These are phyloP conservation scores for Nitzschia palea DNA, from an alignment of 108 stramenopile genomes.

Conservation along the genomic window DNA sequence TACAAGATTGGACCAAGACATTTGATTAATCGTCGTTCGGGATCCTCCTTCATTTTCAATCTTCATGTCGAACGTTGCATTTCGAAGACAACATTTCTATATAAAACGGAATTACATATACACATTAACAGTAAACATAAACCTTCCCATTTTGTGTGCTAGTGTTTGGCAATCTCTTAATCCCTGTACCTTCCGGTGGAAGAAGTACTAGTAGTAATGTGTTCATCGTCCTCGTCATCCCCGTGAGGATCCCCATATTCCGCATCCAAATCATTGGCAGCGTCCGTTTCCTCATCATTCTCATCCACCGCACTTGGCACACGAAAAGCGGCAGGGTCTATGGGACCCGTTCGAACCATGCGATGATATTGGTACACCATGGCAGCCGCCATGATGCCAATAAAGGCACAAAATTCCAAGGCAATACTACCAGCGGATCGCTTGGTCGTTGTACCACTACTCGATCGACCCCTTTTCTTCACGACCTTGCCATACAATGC, in stretches of 20 bases:
- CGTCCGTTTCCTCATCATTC: not conserved
- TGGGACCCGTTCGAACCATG: not conserved
- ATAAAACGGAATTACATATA: too few relatives aligned
- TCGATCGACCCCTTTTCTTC: not conserved
- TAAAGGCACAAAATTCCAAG: constrained; percentile 1
- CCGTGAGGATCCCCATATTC: constrained; percentile 19
- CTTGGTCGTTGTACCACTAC: too few relatives aligned
- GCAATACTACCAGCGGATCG: not conserved
- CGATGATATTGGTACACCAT: constrained; percentile 4
- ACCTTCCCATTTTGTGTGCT: too few relatives aligned
- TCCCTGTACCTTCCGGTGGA: not conserved
- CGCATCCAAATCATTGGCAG: not conserved
- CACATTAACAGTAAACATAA: too few relatives aligned
- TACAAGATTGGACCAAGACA: too few relatives aligned
- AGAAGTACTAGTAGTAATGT: too few relatives aligned
- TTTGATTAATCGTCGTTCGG: too few relatives aligned
- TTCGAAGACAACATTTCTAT: too few relatives aligned
- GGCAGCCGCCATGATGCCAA: not conserved
- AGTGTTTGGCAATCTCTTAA: too few relatives aligned
- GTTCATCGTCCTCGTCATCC: constrained; percentile 2
- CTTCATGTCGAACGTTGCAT: too few relatives aligned
- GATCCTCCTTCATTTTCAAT: too few relatives aligned
- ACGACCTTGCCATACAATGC: not conserved
- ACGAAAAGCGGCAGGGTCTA: not conserved
- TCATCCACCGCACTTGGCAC: not conserved